These are phyloP conservation scores for Physcomitrellopsis africana DNA, from an alignment of 225 moss, liverwort and hornwort genomes.

Conservation along the genomic window DNA sequence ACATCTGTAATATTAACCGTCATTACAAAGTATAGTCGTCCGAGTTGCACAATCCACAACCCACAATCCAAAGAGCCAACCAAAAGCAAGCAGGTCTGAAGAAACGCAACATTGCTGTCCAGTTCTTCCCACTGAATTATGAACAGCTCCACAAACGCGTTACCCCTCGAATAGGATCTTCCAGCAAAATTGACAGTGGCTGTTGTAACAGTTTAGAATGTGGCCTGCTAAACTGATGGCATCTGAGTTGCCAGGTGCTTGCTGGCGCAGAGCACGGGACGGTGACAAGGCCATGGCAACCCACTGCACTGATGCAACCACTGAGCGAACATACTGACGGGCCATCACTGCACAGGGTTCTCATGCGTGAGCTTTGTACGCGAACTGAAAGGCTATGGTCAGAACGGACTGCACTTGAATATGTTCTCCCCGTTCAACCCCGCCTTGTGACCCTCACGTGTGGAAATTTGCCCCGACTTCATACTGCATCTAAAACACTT, in stretches of 20 bases:
- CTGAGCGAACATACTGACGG: slow-evolving; percentile 91
- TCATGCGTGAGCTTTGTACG: slow-evolving; percentile 83
- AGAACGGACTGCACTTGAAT: slow-evolving; percentile 77
- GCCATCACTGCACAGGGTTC: slow-evolving; percentile 89
- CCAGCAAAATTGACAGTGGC: slow-evolving; percentile 5
- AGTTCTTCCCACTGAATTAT: slow-evolving; percentile 1
- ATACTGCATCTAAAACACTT: slow-evolving; percentile 55
- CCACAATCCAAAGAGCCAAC: background rate
- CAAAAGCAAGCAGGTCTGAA: slow-evolving; percentile 4
- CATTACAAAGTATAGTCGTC: too few relatives aligned
- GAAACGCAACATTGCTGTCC: background rate
- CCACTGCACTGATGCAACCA: slow-evolving; percentile 94
- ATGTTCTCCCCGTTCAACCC: slow-evolving; percentile 72
- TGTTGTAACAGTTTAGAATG: slow-evolving; percentile 86
- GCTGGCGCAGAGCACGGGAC: slow-evolving; percentile 60
- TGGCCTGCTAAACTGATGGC: slow-evolving; percentile 76
- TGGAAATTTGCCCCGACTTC: slow-evolving; percentile 74
- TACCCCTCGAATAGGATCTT: slow-evolving; percentile 3
- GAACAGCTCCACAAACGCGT: background rate
- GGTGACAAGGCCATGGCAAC: slow-evolving; percentile 96
- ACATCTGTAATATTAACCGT: too few relatives aligned
- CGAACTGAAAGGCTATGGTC: slow-evolving; percentile 92
- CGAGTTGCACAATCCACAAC: background rate
- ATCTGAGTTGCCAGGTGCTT: slow-evolving; percentile 78
- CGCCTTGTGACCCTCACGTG: slow-evolving; percentile 85